phyloP scores from a whole-genome alignment of 2,329 filamentous ascomycete species.

The Colletotrichum tabaci region DNA sequence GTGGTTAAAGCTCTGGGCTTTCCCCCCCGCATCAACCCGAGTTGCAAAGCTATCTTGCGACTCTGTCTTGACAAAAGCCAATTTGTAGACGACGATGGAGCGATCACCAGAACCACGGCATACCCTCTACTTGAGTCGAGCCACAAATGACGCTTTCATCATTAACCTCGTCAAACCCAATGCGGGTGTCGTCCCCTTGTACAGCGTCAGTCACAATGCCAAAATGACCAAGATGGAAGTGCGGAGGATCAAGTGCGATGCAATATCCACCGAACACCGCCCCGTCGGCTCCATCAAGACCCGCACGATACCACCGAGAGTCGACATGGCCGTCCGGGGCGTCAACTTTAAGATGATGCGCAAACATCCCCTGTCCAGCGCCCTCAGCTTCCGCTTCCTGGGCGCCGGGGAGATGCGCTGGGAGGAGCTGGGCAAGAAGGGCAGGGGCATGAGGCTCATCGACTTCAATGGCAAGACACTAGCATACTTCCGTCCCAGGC shows the following conservation, averaged over 20 bases:
- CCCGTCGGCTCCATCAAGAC: constrained; percentile 28
- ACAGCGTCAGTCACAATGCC: constrained; percentile 24
- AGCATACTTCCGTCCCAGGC: constrained; percentile 29
- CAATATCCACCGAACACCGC: constrained; percentile 12
- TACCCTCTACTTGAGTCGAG: constrained; percentile 20
- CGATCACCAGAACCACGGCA: constrained; percentile 16
- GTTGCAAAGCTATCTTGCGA: neutral
- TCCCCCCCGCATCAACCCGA: neutral
- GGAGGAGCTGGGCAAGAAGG: constrained; percentile 22
- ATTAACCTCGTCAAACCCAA: constrained; percentile 19
- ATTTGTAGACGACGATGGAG: constrained; percentile 5
- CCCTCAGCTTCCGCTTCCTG: constrained; percentile 35
- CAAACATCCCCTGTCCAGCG: constrained; percentile 29
- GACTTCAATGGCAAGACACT: constrained; percentile 37
- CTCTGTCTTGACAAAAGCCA: neutral
- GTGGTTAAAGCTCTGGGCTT: neutral
- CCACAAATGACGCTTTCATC: neutral
- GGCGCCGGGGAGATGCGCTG: constrained; percentile 36
- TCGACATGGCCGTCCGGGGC: constrained; percentile 36
- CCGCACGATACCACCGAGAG: constrained; percentile 32
- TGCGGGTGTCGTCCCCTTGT: neutral
- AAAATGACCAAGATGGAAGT: constrained; percentile 39
- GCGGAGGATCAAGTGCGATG: constrained; percentile 13
- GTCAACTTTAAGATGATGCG: constrained; percentile 36
- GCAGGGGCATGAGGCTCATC: constrained; percentile 34